A percentile compares a stretch with the other conserved stretches of the same genome.
Conservation (phyloP, 371 early-diverging fungal species). For the Capillidium rhysosporum region DNA sequence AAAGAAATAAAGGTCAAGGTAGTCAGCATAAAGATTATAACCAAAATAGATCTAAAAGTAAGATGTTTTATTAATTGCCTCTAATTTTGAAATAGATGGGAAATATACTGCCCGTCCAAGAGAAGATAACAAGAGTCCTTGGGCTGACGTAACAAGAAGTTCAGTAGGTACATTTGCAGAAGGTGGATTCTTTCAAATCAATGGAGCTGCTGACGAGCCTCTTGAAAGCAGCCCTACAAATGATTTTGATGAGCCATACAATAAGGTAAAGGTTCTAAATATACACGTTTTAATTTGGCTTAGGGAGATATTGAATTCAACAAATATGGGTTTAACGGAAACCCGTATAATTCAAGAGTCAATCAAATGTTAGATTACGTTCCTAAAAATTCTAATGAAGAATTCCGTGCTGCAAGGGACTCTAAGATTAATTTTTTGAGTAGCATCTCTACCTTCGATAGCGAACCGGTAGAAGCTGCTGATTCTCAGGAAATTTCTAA, state of each 20-base stretch:
- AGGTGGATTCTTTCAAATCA: slow-evolving; percentile 41
- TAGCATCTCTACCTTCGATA: background rate
- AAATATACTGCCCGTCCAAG: background rate
- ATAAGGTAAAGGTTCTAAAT: background rate
- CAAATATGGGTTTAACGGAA: background rate
- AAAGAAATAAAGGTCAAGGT: slow-evolving; percentile 1
- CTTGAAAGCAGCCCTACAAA: background rate
- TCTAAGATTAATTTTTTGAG: background rate
- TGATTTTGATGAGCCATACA: too few species aligned
- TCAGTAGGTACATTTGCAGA: slow-evolving; percentile 15
- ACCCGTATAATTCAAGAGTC: background rate
- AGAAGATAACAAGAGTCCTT: slow-evolving; percentile 8
- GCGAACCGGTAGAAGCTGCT: background rate
- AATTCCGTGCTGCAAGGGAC: background rate
- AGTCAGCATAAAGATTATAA: background rate
- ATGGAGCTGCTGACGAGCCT: slow-evolving; percentile 1
- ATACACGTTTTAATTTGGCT: background rate
- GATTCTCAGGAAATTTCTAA: slow-evolving; percentile 9
- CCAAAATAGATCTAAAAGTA: background rate
- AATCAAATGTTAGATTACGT: background rate
- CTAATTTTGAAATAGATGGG: slow-evolving; percentile 1
- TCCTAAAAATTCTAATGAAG: background rate
- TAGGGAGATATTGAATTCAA: background rate
- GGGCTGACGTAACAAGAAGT: slow-evolving; percentile 15
- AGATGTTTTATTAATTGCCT: background rate